Evolutionary conservation across 345 rosid genomes (phyloP).

Genomic region (Acer negundo): DNA sequence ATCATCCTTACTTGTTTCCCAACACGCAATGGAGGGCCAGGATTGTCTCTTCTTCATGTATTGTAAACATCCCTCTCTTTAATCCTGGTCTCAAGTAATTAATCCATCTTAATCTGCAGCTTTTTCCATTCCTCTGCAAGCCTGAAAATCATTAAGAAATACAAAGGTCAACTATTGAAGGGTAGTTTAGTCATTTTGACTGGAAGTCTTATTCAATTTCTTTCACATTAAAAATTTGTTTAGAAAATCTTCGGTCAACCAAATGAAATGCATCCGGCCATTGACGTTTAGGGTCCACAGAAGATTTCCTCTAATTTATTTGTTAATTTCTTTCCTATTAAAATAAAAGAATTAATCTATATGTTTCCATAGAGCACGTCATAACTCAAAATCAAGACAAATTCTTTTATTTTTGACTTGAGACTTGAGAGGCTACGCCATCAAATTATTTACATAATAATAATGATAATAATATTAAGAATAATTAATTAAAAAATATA

Average conservation of each 20-base stretch:
- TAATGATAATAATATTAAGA: not conserved
- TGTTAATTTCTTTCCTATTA: not conserved
- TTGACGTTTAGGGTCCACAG: too few species aligned
- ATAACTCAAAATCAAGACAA: constrained; percentile 3
- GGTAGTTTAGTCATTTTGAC: constrained; percentile 21
- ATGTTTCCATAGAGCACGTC: not conserved
- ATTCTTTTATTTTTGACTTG: not conserved
- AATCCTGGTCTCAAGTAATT: constrained; percentile 91
- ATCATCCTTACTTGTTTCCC: constrained; percentile 79
- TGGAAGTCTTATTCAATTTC: constrained; percentile 9
- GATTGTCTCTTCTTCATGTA: constrained; percentile 70
- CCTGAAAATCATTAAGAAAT: constrained; percentile 40
- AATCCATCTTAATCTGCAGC: constrained; percentile 95
- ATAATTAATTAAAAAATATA: not conserved
- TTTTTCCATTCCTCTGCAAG: constrained; percentile 86
- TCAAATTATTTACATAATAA: not conserved
- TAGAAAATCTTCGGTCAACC: too few species aligned
- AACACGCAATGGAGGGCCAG: constrained; percentile 63
- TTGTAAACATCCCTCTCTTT: constrained; percentile 61
- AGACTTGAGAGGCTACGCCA: not conserved
- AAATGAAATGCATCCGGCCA: too few species aligned
- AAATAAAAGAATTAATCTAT: constrained; percentile 11
- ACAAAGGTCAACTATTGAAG: constrained; percentile 1
- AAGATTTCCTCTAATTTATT: not conserved
- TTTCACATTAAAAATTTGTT: not conserved